Evolutionary conservation across 108 stramenopile species (phyloP), one percentile per base, ranked within the genome.

Genomic region (Cylindrotheca fusiformis): DNA sequence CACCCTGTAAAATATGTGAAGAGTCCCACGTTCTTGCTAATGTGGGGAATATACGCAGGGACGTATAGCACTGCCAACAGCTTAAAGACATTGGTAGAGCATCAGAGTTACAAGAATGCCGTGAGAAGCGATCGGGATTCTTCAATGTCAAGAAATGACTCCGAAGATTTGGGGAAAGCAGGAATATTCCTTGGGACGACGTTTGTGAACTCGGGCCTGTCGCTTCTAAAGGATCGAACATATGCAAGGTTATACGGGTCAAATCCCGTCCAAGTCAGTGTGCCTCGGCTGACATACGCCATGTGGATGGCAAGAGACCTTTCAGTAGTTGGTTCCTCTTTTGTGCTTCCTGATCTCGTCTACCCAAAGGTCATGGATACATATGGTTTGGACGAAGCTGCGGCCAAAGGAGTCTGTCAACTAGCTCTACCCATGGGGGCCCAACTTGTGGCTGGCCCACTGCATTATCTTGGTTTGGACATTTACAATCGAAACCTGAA

Each of bases 1-100:
- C 70, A 67, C 48, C 83, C 83, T 0, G 27, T 69, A 6, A 41
- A 49, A 0, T 81, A 59, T 30, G 1, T 81, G n/a, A 75, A 72
- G 30, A 74, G 72, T 23, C 79, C 79, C 65, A 83, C 85, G 31
- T 72, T 87, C 4, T 65, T 92, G 24, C 84, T 92, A 22, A 63
- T 75, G 74, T 71, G 83, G 57, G 62, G 73, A 24, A 87, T 95
- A 22, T 95, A 93, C 69, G 65, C 72, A 49, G 72, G 55, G 10
- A 72, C 83, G 14, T 85, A 81, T 52, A 53, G 58, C 41, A 66
- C 77, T 12, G 83, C 80, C 0, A 85, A 85, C 58, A 30, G 44
- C 27, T 47, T 85, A 32, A 72, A 78, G 45, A 85, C 83, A 24
- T 18, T 85, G 1, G 57, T 55, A 5, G 80, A 85, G 32, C 82